These are phyloP conservation scores for Suillus brevipes DNA, from an alignment of 768 basidiomycete species.

Conservation along the genomic window DNA sequence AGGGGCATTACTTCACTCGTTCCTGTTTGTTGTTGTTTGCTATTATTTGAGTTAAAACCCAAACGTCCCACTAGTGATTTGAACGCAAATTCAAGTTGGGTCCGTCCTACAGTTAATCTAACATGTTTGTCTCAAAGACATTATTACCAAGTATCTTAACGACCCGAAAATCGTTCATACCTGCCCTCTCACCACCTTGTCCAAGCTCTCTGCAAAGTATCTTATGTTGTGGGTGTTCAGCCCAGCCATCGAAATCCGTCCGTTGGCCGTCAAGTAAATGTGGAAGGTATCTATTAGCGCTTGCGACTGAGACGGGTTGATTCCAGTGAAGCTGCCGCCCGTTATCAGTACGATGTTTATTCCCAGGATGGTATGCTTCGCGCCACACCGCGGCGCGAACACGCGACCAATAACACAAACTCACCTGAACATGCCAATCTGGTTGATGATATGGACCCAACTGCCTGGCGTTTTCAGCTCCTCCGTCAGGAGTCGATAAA, in stretches of 20 bases:
- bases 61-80: not conserved
- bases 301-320: slow-evolving; percentile 65
- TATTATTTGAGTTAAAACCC: too few relatives aligned
- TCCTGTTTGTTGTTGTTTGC: too few relatives aligned
- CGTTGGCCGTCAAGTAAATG: slow-evolving; percentile 84
- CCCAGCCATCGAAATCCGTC: slow-evolving; percentile 94
- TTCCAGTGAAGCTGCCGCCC: slow-evolving; percentile 73
- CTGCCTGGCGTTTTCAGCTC: slow-evolving; percentile 84
- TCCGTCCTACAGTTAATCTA: not conserved
- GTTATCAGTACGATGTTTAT: slow-evolving; percentile 15
- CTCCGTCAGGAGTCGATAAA: slow-evolving; percentile 58
- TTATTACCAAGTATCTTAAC: not conserved
- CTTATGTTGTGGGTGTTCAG: slow-evolving; percentile 77
- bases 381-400: not conserved
- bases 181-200: slow-evolving; percentile 60
- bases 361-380: not conserved
- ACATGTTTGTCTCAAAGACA: not conserved
- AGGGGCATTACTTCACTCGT: too few relatives aligned
- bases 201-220: slow-evolving; percentile 72
- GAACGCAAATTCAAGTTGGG: not conserved
- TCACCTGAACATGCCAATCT: slow-evolving; percentile 98
- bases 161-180: slow-evolving; percentile 25
- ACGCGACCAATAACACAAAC: slow-evolving; percentile 14
- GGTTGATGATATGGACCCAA: slow-evolving; percentile 94
- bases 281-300: slow-evolving; percentile 71